A percentile compares a stretch with the other conserved stretches of the same genome.
Conservation (phyloP, 2,329 filamentous ascomycete species). For the Aspergillus vadensis region DNA sequence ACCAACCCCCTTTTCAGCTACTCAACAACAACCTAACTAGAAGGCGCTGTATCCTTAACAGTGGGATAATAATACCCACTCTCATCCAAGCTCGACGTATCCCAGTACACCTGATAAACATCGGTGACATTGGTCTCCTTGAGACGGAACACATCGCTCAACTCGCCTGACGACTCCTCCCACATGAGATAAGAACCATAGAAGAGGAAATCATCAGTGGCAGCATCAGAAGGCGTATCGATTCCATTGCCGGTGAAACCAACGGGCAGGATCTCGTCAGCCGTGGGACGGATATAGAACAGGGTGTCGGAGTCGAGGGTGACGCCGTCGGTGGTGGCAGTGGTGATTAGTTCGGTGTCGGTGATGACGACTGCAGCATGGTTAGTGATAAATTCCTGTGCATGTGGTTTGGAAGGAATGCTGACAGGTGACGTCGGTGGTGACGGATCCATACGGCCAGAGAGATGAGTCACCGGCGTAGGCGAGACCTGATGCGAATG, state of each 20-base stretch:
- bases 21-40: neutral
- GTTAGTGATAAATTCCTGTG: neutral
- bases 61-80: neutral
- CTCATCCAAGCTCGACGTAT: neutral
- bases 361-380: neutral
- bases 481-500: neutral
- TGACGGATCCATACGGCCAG: conserved; percentile 7
- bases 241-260: conserved; percentile 5
- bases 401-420: neutral
- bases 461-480: conserved; percentile 7
- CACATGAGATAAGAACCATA: conserved; percentile 8
- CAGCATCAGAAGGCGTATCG: neutral
- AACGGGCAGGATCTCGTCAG: conserved; percentile 1
- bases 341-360: neutral
- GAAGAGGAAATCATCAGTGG: neutral
- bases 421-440: conserved; percentile 6
- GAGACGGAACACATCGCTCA: neutral
- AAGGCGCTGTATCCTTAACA: conserved; percentile 1
- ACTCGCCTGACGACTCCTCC: neutral
- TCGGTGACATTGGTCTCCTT: conserved; percentile 6
- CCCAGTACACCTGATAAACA: conserved; percentile 5
- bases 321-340: conserved; percentile 1
- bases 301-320: conserved; percentile 6
- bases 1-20: neutral
- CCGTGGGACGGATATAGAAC: conserved; percentile 5